Evolutionary conservation across 148 eudicot species (phyloP), one percentile per base, ranked within the genome.

Genomic region (Drosera capensis): DNA sequence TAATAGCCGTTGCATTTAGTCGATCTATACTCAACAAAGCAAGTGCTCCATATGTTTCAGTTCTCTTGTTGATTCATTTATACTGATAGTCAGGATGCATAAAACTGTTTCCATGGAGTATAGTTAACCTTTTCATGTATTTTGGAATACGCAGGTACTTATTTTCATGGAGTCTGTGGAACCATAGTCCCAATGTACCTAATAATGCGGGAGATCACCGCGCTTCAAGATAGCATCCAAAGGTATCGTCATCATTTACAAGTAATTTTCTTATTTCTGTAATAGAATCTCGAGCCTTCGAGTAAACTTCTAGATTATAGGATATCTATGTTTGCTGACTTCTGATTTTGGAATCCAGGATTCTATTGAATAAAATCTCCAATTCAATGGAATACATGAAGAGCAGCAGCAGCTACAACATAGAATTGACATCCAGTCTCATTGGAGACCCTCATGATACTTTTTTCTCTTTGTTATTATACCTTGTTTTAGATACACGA

Each of bases 151-250:
- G n/a, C 73, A 85, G 95, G 54, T 85, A 66, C 21, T 85, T 39
- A 17, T 75, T 20, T 51, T 75, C 14, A 72, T n/a, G n/a, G 73
- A 54, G 51, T 67, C n/a, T 67, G 72, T 58, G 95, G 90, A 58
- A 68, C 78, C 20, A 47, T 85, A n/a, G 17, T 85, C 15, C 95
- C 95, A 1, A 77, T 85, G 92, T 85, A 59, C 73, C 40, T 78
- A 46, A 66, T 85, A 8, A 65, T 72, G 21, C 65, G 68, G 23
- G 61, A 69, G 0, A 54, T 72, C 51, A 51, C 64, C 12, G 70
- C 77, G 36, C 47, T 85, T 21, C 80, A 74, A 35, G 55, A 51
- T 35, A 77, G 66, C 47, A 64, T 71, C 59, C 68, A 35, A 57
- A 66, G 65, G 54, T 65, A 63, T 18, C 66, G 50, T 18, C 58